Evolutionary conservation across 495 filamentous ascomycete genomes (phyloP), one percentile per base, ranked within the genome.

Genomic region (Penicillium paradoxum): DNA sequence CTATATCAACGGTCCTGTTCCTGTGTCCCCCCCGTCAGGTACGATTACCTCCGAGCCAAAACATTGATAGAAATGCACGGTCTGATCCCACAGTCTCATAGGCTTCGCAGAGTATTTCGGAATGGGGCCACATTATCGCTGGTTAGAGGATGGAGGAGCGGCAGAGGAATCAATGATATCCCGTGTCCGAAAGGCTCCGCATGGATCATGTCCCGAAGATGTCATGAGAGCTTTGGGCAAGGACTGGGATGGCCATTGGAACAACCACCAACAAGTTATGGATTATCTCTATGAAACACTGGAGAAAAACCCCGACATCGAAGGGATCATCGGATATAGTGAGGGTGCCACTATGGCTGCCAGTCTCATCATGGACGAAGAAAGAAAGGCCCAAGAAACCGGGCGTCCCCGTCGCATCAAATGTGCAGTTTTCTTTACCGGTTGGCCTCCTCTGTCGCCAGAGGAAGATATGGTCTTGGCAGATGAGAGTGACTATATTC

Each of bases 321-420:
- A 78, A 18, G 78, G 74, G 6, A 58, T 84, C 52, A 74, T 84
- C 49, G 81, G 81, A 5, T 84, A 83, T 49, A 83, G 80, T 2
- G 81, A 85, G 53, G 82, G 82, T 15, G 79, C 82, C 24, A 77
- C 77, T 0, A 73, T 84, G 15, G 82, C 79, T 4, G 74, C 74
- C 4, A 81, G 79, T 22, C 45, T 79, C 15, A 65, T 80, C 30
- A 56, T 80, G 14, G 74, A 79, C 52, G 79, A 82, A 57, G 61
- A 67, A 17, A 50, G 57, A 38, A 64, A 70, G 49, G 59, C 57
- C 13, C 48, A 70, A 48, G 58, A 60, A 29, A 64, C 47, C 6
- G 79, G 77, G 0, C 59, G 67, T 10, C 63, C 62, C 2, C 65
- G 72, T 17, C 69, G 70, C 15, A 76, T 83, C 62, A 81, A 80